Conservation (phyloP, 257 asterid genomes). For the Catharanthus roseus region DNA sequence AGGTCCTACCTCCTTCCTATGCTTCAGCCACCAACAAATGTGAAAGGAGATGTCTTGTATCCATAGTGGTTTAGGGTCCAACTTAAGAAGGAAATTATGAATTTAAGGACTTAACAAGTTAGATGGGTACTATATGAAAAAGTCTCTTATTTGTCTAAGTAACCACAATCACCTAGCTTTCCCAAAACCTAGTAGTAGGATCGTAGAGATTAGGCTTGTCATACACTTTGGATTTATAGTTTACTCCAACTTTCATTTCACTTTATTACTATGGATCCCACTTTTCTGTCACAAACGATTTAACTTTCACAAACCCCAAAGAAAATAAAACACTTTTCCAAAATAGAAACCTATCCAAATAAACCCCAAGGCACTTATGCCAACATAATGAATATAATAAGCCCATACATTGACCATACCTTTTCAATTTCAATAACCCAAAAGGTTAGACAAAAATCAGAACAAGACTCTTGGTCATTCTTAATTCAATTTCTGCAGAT, state of each 20-base stretch:
- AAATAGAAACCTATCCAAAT: too few relatives aligned
- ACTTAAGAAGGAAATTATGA: neutral
- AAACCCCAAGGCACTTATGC: too few relatives aligned
- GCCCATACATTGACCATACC: neutral
- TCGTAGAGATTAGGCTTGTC: neutral
- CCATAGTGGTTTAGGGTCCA: neutral
- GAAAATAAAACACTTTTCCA: too few relatives aligned
- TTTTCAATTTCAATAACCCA: neutral
- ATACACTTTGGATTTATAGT: too few relatives aligned
- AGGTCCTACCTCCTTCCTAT: too few relatives aligned
- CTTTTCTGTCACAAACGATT: too few relatives aligned
- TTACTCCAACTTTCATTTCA: too few relatives aligned
- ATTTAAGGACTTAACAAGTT: neutral
- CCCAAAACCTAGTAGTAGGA: neutral
- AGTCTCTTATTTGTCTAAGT: neutral
- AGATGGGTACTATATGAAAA: too few relatives aligned
- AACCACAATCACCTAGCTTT: neutral
- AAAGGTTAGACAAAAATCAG: neutral
- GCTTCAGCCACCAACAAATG: too few relatives aligned
- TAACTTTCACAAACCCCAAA: too few relatives aligned
- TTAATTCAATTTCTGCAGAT: slow-evolving; percentile 4
- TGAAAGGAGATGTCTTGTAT: neutral
- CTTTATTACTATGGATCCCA: too few relatives aligned
- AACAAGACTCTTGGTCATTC: neutral
- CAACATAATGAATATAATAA: neutral